A percentile compares a stretch with the other conserved stretches of the same genome.
phyloP scores from a whole-genome alignment of 148 eudicot species.

The Diospyros kaki region DNA sequence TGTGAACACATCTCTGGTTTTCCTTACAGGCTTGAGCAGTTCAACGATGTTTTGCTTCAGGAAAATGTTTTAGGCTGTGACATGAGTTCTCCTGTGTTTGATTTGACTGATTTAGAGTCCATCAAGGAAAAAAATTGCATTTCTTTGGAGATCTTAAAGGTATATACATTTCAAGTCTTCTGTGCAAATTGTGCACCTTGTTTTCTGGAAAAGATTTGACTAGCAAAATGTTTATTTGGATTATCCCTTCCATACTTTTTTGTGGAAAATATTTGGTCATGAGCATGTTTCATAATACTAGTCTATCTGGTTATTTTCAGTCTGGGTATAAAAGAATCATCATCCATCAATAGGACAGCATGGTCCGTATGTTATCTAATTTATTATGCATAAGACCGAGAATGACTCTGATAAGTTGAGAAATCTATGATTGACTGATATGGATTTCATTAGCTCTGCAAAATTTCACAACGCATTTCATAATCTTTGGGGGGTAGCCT shows the following conservation, averaged over 20 bases:
- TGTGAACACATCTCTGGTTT: background rate
- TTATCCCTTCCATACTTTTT: background rate
- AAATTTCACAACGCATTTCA: background rate
- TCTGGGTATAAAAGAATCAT: background rate
- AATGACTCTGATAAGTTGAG: background rate
- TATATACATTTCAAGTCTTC: slow-evolving; percentile 17
- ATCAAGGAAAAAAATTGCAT: slow-evolving; percentile 30
- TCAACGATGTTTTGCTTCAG: slow-evolving; percentile 86
- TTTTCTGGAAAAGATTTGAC: background rate
- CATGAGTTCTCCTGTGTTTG: slow-evolving; percentile 52
- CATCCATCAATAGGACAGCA: background rate
- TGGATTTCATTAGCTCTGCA: background rate
- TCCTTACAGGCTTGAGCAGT: slow-evolving; percentile 82
- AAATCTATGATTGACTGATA: background rate
- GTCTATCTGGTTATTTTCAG: background rate
- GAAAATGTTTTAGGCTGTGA: slow-evolving; percentile 53
- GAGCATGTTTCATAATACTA: background rate
- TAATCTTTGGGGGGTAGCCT: background rate
- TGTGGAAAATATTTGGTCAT: background rate
- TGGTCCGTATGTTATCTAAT: background rate
- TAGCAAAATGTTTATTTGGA: background rate
- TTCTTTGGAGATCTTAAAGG: slow-evolving; percentile 50
- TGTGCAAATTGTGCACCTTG: background rate
- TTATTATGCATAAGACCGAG: background rate
- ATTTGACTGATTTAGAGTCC: slow-evolving; percentile 38